phyloP scores from a whole-genome alignment of 345 rosid species.

The Eucalyptus erythrocorys region DNA sequence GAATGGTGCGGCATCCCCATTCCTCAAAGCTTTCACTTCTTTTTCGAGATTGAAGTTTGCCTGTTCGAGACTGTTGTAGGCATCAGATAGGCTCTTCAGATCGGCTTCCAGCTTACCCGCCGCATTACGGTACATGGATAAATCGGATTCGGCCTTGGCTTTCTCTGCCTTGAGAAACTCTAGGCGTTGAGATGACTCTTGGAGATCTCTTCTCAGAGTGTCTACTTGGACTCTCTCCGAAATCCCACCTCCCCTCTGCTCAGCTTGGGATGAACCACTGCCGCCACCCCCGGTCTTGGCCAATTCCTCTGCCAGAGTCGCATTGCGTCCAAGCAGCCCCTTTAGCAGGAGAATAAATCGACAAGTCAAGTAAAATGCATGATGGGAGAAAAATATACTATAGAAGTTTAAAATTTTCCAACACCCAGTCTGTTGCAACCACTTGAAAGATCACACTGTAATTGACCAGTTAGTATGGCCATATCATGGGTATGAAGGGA shows the following conservation, averaged over 20 bases:
- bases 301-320: slow-evolving; percentile 78
- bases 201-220: slow-evolving; percentile 72
- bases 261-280: slow-evolving; percentile 33
- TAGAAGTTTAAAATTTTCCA: neutral
- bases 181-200: slow-evolving; percentile 59
- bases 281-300: slow-evolving; percentile 61
- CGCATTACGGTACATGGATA: slow-evolving; percentile 49
- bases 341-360: neutral
- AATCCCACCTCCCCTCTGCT: slow-evolving; percentile 36
- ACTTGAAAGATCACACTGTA: neutral
- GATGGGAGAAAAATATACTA: neutral
- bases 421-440: neutral
- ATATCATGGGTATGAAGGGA: neutral
- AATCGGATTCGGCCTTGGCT: slow-evolving; percentile 53
- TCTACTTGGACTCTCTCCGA: slow-evolving; percentile 61
- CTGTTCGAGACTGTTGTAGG: slow-evolving; percentile 85
- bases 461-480: neutral
- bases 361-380: neutral
- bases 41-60: slow-evolving; percentile 66
- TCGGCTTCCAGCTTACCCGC: slow-evolving; percentile 82
- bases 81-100: slow-evolving; percentile 73
- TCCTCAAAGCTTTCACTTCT: slow-evolving; percentile 68
- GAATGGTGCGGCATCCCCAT: slow-evolving; percentile 25
- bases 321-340: slow-evolving; percentile 83
- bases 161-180: slow-evolving; percentile 72